Evolutionary conservation across 331 rosid genomes (phyloP), one percentile per base, ranked within the genome.

Genomic region (Erythrophleum ivorense): DNA sequence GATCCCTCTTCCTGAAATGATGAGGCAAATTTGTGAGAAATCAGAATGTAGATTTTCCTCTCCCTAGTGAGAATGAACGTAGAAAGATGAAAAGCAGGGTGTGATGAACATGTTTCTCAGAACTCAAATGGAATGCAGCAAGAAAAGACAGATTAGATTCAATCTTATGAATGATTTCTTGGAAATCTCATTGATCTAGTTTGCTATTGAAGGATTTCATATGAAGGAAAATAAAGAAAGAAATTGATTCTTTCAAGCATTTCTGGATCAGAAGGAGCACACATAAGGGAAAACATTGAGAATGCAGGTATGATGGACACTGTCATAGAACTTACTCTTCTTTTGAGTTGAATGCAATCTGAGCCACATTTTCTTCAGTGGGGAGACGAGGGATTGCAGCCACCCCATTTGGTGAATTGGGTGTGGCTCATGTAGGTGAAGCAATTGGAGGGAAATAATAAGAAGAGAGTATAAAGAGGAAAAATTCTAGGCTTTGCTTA

Each of bases 311-410:
- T 59, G 50, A 63, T 63, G 72, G 46, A 43, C 9, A 34, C 71
- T 9, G 43, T 70, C 53, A 74, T 40, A 74, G 54, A 72, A 85
- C 97, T 5, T 92, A 92, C 99, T 90, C 87, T 96, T 96, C 76
- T 86, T 93, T 16, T 88, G 95, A 85, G 95, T 84, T 0, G 99
- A 92, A 88, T 96, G 86, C 83, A 96, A 63, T 46, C 90, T 91
- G 84, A 94, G 65, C 97, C 97, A 94, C 53, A 94, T 72, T 90
- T 96, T 96, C 93, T 91, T 94, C 71, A 94, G 63, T 16, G 97
- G 99, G 82, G 95, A 94, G 94, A 96, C 29, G 87, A 96, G 88
- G 89, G 99, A 94, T 82, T 91, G 98, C 15, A 96, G 93, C 97
- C 97, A 94, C 88, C 99, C 97, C 98, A 96, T 96, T 92, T 87